A percentile compares a stretch with the other conserved stretches of the same genome.
Evolutionary conservation across 73 alveolate genomes (phyloP).

Genomic region (Uronychia binucleata): DNA sequence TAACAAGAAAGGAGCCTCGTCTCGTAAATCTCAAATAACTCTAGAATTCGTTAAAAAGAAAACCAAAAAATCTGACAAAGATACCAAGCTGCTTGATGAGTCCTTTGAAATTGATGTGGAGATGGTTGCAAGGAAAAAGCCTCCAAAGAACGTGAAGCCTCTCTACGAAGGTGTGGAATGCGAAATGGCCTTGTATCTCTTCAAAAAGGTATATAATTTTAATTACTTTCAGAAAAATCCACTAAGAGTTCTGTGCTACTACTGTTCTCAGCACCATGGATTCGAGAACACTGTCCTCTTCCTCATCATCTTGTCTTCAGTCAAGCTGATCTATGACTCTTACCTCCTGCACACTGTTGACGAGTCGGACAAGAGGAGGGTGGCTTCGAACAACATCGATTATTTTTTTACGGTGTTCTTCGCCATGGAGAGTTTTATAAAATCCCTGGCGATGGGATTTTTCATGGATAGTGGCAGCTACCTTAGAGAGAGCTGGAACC

Average conservation of each 20-base stretch:
- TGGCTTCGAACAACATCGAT: slow-evolving; percentile 75
- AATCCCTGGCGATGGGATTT: slow-evolving; percentile 89
- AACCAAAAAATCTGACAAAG: background rate
- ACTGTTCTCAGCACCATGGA: background rate
- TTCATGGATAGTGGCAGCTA: slow-evolving; percentile 82
- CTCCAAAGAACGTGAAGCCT: background rate
- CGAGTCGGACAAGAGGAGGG: slow-evolving; percentile 24
- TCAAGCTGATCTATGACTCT: background rate
- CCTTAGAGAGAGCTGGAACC: slow-evolving; percentile 89
- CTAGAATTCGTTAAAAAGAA: slow-evolving; percentile 24
- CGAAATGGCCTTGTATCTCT: slow-evolving; percentile 73
- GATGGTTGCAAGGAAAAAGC: slow-evolving; percentile 7
- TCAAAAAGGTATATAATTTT: slow-evolving; percentile 35
- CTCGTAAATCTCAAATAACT: background rate
- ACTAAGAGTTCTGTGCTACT: slow-evolving; percentile 51
- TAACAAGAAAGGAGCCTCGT: slow-evolving; percentile 4
- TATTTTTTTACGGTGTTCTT: slow-evolving; percentile 77
- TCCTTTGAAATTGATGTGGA: slow-evolving; percentile 37
- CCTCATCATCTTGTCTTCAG: slow-evolving; percentile 8
- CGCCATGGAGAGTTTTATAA: slow-evolving; percentile 77
- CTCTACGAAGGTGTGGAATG: slow-evolving; percentile 83
- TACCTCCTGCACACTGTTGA: slow-evolving; percentile 53
- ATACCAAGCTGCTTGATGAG: slow-evolving; percentile 24
- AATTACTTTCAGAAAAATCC: slow-evolving; percentile 22
- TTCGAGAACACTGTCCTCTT: background rate